A percentile compares a stretch with the other conserved stretches of the same genome.
Evolutionary conservation across 257 asterid species (phyloP).

Genomic region (Scutellaria minor): DNA sequence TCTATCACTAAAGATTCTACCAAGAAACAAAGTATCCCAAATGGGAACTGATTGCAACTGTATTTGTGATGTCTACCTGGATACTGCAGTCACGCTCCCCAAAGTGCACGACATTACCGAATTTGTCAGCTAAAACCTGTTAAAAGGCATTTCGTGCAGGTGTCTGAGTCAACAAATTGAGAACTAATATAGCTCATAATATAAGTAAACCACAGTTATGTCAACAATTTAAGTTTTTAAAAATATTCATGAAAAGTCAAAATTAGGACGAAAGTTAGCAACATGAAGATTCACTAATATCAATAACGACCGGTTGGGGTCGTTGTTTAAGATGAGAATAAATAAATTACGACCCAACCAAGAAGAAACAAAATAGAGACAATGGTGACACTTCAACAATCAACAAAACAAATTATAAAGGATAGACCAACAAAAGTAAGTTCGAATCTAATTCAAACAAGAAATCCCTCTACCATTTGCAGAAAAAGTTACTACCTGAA

Average conservation of each 20-base stretch:
- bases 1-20: neutral
- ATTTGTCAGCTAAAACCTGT: constrained; percentile 95
- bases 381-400: neutral
- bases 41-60: constrained; percentile 10
- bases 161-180: constrained; percentile 13
- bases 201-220: neutral
- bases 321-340: neutral
- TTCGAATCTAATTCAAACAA: neutral
- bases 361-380: neutral
- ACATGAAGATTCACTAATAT: neutral
- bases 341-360: neutral
- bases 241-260: constrained; percentile 8
- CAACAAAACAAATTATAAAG: neutral
- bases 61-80: constrained; percentile 58
- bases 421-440: neutral
- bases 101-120: constrained; percentile 89
- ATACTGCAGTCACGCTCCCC: constrained; percentile 99
- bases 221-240: constrained; percentile 6
- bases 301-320: no score
- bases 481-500: constrained; percentile 49
- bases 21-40: constrained; percentile 23
- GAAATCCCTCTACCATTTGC: neutral
- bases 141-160: constrained; percentile 11
- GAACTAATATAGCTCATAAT: constrained; percentile 1
- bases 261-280: constrained; percentile 1